Evolutionary conservation across 192 early-diverging fungal species (phyloP).

Genomic region (Phycomyces blakesleeanus): DNA sequence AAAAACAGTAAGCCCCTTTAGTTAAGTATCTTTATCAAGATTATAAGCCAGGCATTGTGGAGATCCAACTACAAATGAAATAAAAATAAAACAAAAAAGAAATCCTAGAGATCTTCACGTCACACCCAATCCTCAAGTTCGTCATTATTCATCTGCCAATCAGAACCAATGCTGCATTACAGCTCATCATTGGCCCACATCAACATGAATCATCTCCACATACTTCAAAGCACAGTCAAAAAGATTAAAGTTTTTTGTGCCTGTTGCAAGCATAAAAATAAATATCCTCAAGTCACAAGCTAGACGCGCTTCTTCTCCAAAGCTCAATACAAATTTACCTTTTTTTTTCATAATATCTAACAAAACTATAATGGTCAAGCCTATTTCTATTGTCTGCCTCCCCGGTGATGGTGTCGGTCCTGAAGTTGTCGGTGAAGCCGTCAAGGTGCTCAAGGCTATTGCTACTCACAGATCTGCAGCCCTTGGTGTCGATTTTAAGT

Average conservation of each 20-base stretch:
- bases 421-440: slow-evolving; percentile 88
- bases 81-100: no score
- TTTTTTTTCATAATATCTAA: background rate
- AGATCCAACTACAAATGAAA: no score
- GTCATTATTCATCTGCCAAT: slow-evolving; percentile 2
- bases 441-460: slow-evolving; percentile 84
- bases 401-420: slow-evolving; percentile 96
- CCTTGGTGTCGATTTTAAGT: slow-evolving; percentile 60
- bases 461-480: slow-evolving; percentile 55
- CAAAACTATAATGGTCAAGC: slow-evolving; percentile 1
- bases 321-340: no score
- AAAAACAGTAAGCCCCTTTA: no score
- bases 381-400: slow-evolving; percentile 60
- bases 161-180: background rate
- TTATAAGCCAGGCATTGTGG: no score
- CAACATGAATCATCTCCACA: no score
- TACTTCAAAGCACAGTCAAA: no score
- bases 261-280: background rate
- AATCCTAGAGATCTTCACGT: no score
- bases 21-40: no score
- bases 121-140: background rate
- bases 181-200: background rate
- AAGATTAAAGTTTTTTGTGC: no score
- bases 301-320: background rate
- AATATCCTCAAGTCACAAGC: background rate